Base-by-base conservation (phyloP, 495 filamentous ascomycete species). In the Penicillium fimorum region DNA sequence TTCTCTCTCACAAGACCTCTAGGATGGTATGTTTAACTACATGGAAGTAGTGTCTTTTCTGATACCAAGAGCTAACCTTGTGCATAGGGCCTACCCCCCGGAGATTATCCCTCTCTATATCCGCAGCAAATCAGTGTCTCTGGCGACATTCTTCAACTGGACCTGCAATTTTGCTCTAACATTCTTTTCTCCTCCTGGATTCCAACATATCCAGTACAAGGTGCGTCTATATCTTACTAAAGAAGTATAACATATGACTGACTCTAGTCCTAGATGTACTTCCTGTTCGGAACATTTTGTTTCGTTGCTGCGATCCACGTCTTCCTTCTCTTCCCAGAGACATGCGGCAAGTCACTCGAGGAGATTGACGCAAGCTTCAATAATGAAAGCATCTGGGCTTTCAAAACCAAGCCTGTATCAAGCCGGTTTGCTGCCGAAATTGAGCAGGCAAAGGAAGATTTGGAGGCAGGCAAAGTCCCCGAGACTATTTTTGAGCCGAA, bases 301-400 rank as follows among this genome's bases (percentile, higher is more conserved):
- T 79, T 11, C 83, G 86, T 64, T 77, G 85, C 67, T 80, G 86
- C 63, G 83, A 83, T 66, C 80, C 85, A 40, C 76, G 80, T 86
- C 41, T 87, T 83, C 60, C 81, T 84, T 70, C 79, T 86, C 68
- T 87, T 82, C 60, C 84, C 84, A 1, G 84, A 87, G 66, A 87
- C 85, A 3, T 79, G 79, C 12, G 82, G 80, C 55, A 81, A 84
- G 33, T 80, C 79, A 1, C 70, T 88, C 22, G 85, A 88, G 60
- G 85, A 88, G 63, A 82, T 87, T 72, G 85, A 88, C 59, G 68
- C 70, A 46, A 82, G 88, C 49, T 89, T 89, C 71, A 48, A 64
- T 6, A 56, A 58, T 15, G 41, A 64, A 29, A 64, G 47, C n/a
- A 58, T 64, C 22, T 64, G 61, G 61, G 58, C 61, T 3, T 64